phyloP scores from a whole-genome alignment of 345 rosid species.

The Eutrema japonicum region DNA sequence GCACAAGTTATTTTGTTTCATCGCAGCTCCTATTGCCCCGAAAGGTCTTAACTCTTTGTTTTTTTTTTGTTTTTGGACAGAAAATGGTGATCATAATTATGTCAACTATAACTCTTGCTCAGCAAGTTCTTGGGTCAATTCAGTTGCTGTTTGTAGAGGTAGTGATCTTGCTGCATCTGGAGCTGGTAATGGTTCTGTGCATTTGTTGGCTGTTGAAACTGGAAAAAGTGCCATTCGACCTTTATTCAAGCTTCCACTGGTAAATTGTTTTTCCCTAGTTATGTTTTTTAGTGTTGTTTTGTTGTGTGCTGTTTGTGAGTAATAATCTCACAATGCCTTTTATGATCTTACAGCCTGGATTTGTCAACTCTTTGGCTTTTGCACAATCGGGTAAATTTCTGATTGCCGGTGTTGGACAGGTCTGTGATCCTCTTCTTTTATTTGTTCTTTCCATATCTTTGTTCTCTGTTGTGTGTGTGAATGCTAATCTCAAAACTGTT shows the following conservation, averaged over 20 bases:
- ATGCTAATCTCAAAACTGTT: conserved; percentile 5
- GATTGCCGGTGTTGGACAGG: conserved; percentile 92
- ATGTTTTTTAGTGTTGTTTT: conserved; percentile 8
- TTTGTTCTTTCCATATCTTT: not conserved
- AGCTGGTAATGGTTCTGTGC: conserved; percentile 87
- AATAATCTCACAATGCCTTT: conserved; percentile 27
- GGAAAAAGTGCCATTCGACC: conserved; percentile 57
- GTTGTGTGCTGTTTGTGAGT: not conserved
- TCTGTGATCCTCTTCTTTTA: conserved; percentile 25
- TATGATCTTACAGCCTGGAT: conserved; percentile 66
- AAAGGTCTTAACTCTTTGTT: conserved; percentile 5
- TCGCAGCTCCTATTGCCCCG: not conserved
- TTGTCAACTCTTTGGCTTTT: conserved; percentile 89
- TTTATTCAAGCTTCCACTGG: conserved; percentile 73
- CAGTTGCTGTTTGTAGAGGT: conserved; percentile 76
- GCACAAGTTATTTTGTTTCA: not conserved
- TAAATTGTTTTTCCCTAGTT: conserved; percentile 37
- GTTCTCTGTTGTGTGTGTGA: conserved; percentile 2
- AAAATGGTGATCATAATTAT: conserved; percentile 48
- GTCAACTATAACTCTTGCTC: conserved; percentile 46
- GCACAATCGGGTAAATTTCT: conserved; percentile 89
- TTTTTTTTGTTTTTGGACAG: conserved; percentile 37
- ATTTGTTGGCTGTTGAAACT: conserved; percentile 70
- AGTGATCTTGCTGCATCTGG: conserved; percentile 98
- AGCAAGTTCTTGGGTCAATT: conserved; percentile 84